These are phyloP conservation scores for Cucumis melo DNA, from an alignment of 306 rosid genomes.

Conservation along the genomic window DNA sequence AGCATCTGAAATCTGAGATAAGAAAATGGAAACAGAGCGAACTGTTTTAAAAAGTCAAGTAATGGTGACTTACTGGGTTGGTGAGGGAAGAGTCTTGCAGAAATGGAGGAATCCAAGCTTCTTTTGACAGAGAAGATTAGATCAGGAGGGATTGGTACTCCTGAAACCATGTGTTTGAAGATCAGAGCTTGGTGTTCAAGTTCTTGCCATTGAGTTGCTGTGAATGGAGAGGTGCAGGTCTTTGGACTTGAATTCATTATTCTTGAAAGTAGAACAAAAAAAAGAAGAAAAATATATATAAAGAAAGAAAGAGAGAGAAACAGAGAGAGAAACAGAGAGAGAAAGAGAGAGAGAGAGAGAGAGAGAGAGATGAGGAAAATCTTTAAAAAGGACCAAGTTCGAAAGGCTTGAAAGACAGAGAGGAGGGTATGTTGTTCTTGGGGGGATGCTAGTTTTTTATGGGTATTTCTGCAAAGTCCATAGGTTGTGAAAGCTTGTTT, in stretches of 20 bases:
- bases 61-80: conserved; percentile 42
- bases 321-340: neutral
- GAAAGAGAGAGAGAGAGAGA: neutral
- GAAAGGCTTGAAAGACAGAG: neutral
- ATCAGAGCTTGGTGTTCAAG: conserved; percentile 95
- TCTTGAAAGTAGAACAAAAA: conserved; percentile 11
- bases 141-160: conserved; percentile 77
- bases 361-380: neutral
- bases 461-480: conserved; percentile 17
- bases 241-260: conserved; percentile 36
- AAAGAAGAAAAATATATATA: neutral
- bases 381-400: conserved; percentile 3
- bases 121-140: conserved; percentile 70
- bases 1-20: neutral
- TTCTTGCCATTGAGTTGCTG: conserved; percentile 92
- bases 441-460: conserved; percentile 9
- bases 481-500: conserved; percentile 29
- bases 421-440: conserved; percentile 12
- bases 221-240: conserved; percentile 56
- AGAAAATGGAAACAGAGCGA: neutral
- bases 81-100: conserved; percentile 77
- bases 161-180: conserved; percentile 86
- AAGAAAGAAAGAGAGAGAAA: neutral
- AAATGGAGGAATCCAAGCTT: conserved; percentile 59
- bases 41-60: neutral